Conservation (phyloP, 2,329 filamentous ascomycete genomes). For the Alternaria ethzedia region DNA sequence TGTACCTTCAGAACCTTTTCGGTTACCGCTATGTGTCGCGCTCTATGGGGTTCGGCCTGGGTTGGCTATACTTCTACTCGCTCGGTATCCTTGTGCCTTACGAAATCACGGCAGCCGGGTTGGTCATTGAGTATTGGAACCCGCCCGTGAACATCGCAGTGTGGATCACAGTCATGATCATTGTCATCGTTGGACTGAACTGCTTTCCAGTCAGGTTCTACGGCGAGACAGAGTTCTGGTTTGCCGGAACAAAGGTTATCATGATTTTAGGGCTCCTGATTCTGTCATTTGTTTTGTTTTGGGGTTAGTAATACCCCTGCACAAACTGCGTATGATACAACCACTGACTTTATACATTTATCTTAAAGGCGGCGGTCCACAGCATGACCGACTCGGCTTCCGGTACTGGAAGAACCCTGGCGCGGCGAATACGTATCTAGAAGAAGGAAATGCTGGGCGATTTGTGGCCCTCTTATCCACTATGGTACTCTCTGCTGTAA, state of each 20-base stretch:
- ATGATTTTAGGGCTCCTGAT: constrained; percentile 56
- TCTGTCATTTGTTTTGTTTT: constrained; percentile 62
- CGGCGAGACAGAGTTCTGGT: constrained; percentile 47
- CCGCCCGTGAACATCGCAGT: constrained; percentile 42
- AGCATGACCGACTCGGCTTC: constrained; percentile 60
- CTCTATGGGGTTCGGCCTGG: constrained; percentile 59
- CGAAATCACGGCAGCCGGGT: constrained; percentile 46
- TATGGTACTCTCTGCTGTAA: constrained; percentile 59
- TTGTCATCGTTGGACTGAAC: constrained; percentile 44
- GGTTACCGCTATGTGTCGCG: constrained; percentile 62
- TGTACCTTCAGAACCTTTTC: constrained; percentile 48
- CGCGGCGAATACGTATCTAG: constrained; percentile 59
- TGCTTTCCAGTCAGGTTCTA: constrained; percentile 47
- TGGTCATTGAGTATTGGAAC: constrained; percentile 47
- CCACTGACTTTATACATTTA: neutral
- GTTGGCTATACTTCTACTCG: constrained; percentile 41
- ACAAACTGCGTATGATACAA: neutral
- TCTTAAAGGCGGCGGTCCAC: constrained; percentile 56
- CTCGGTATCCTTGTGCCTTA: constrained; percentile 42
- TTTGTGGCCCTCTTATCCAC: constrained; percentile 61
- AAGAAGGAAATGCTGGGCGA: constrained; percentile 54
- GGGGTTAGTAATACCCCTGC: constrained; percentile 36
- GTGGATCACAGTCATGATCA: constrained; percentile 48
- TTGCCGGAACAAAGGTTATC: constrained; percentile 40
- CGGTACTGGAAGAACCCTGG: constrained; percentile 64